Evolutionary conservation across 2,329 filamentous ascomycete genomes (phyloP).

Genomic region (Xylaria polymorpha): DNA sequence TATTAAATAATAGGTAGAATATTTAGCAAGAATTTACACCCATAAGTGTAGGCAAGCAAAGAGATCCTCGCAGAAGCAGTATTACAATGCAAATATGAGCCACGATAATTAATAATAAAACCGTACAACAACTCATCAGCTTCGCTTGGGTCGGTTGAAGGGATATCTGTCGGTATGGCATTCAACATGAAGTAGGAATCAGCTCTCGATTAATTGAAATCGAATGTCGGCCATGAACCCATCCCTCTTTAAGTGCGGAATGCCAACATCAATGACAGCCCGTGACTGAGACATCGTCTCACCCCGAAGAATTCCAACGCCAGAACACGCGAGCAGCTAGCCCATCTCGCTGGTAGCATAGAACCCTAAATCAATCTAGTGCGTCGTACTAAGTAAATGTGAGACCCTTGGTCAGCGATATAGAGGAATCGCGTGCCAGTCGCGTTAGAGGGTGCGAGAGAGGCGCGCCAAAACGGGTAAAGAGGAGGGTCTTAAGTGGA

Average conservation of each 20-base stretch:
- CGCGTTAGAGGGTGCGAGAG: constrained; percentile 23
- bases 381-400: neutral
- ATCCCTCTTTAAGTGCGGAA: constrained; percentile 30
- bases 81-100: too few species aligned
- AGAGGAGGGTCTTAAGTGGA: constrained; percentile 17
- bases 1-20: too few species aligned
- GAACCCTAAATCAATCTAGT: constrained; percentile 2
- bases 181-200: neutral
- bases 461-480: constrained; percentile 16
- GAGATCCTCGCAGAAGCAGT: too few species aligned
- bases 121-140: too few species aligned
- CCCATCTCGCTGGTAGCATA: neutral
- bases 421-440: constrained; percentile 37
- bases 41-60: too few species aligned
- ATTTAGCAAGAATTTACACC: too few species aligned
- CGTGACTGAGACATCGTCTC: constrained; percentile 46
- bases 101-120: too few species aligned
- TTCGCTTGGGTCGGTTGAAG: too few species aligned
- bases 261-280: constrained; percentile 36
- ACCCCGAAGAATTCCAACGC: constrained; percentile 36
- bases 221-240: neutral
- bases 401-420: constrained; percentile 15
- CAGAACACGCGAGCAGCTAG: neutral
- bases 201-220: constrained; percentile 7
- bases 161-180: neutral